phyloP scores from a whole-genome alignment of 2,329 filamentous ascomycete genomes.

The Emergomyces orientalis region DNA sequence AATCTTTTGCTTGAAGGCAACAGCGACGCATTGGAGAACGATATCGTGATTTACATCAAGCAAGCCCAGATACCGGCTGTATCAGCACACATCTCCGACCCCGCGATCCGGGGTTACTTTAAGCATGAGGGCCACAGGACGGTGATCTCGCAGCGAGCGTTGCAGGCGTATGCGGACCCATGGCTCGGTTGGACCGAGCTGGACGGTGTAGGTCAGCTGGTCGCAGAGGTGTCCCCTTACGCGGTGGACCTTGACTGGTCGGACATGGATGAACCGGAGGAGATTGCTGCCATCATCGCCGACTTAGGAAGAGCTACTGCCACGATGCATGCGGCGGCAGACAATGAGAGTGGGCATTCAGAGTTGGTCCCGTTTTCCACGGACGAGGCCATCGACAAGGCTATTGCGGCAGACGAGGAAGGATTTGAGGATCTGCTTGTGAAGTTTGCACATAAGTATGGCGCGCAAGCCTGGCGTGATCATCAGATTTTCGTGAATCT shows the following conservation, averaged over 20 bases:
- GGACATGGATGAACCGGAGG: slow-evolving; percentile 15
- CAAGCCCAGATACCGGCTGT: slow-evolving; percentile 13
- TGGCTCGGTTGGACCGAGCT: slow-evolving; percentile 19
- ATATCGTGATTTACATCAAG: slow-evolving; percentile 18
- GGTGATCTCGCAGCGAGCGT: slow-evolving; percentile 17
- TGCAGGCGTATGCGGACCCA: slow-evolving; percentile 16
- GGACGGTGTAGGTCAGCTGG: slow-evolving; percentile 17
- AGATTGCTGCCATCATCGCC: slow-evolving; percentile 14
- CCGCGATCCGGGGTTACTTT: slow-evolving; percentile 12
- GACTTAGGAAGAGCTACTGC: slow-evolving; percentile 17
- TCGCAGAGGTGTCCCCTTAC: slow-evolving; percentile 18
- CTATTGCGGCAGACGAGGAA: slow-evolving; percentile 11
- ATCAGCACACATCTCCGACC: slow-evolving; percentile 12
- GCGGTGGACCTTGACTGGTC: slow-evolving; percentile 18
- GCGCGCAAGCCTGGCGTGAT: slow-evolving; percentile 11
- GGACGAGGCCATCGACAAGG: slow-evolving; percentile 13
- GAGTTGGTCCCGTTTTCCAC: slow-evolving; percentile 17
- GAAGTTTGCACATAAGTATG: slow-evolving; percentile 16
- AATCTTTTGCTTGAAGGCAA: slow-evolving; percentile 17
- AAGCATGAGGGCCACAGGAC: slow-evolving; percentile 16
- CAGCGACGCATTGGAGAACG: slow-evolving; percentile 16
- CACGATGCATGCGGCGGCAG: slow-evolving; percentile 17
- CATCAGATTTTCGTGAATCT: slow-evolving; percentile 17
- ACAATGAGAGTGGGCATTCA: slow-evolving; percentile 15
- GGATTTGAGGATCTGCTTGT: slow-evolving; percentile 11